A percentile compares a stretch with the other conserved stretches of the same genome.
phyloP scores from a whole-genome alignment of 768 basidiomycete species.

The Strobilomyces dryophilus region DNA sequence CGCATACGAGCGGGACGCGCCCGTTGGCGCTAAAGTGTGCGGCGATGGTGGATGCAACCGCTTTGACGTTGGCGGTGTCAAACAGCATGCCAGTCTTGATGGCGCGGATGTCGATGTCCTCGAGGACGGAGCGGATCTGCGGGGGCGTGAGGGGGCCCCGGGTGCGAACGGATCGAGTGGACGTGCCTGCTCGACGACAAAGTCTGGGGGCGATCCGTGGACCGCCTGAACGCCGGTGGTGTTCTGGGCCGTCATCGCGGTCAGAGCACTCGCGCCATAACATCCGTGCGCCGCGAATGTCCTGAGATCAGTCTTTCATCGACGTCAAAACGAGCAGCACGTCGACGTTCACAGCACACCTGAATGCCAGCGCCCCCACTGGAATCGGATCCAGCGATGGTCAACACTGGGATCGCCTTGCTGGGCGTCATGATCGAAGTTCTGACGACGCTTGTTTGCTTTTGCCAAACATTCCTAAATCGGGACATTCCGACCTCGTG shows the following conservation, averaged over 20 bases:
- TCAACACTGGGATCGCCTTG: conserved; percentile 42
- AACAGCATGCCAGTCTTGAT: conserved; percentile 93
- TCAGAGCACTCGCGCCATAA: conserved; percentile 79
- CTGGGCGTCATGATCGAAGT: conserved; percentile 12
- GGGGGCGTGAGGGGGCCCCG: neutral
- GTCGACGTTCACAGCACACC: no score
- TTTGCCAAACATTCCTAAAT: no score
- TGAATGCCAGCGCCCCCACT: conserved; percentile 91
- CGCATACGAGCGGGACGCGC: conserved; percentile 57
- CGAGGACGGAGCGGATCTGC: conserved; percentile 66
- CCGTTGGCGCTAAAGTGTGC: conserved; percentile 31
- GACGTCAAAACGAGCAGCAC: no score
- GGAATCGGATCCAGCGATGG: conserved; percentile 79
- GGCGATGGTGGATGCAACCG: conserved; percentile 50
- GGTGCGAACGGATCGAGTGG: neutral
- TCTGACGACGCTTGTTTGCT: no score
- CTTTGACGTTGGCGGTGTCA: conserved; percentile 48
- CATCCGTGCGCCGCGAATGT: conserved; percentile 75
- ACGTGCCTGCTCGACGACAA: conserved; percentile 71
- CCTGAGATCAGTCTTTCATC: conserved; percentile 87
- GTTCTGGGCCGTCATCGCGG: conserved; percentile 88
- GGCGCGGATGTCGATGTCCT: conserved; percentile 65
- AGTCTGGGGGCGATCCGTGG: conserved; percentile 60
- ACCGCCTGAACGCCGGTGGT: conserved; percentile 79
- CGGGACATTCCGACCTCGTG: no score